Evolutionary conservation across 495 filamentous ascomycete species (phyloP), one percentile per base, ranked within the genome.

Genomic region (Penicillium bialowiezense): DNA sequence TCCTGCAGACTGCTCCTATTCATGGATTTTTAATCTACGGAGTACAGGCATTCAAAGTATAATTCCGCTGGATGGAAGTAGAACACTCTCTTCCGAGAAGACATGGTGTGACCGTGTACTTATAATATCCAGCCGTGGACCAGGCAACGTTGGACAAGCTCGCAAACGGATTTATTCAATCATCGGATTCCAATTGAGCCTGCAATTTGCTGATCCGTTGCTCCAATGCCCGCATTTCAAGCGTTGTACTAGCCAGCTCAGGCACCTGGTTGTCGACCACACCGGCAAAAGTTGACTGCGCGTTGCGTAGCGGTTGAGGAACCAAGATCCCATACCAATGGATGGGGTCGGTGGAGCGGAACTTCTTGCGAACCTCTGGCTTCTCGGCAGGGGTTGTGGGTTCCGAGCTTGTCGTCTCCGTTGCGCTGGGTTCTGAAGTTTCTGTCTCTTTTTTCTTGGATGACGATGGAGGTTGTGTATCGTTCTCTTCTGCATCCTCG

Each of bases 311-410:
- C 6, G 82, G 65, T 20, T 65, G 66, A 0, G 87, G 82, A 7
- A 82, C 75, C 1, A 89, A 66, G 29, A 89, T 76, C 5, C 86
- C 86, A 61, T 86, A 89, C 85, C 85, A 88, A 28, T 74, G 65
- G 35, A 89, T 71, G 5, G 87, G 85, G 58, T 89, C 78, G 31
- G 58, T 58, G 17, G 71, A 68, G 20, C 59, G 63, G 23, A 62
- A 57, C 31, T 59, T 65, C 36, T 61, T 62, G 17, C 49, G 53
- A 17, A 28, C 7, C 23, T 62, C 54, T 5, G 60, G 39, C 28
- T 48, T 48, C 28, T 41, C 18, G 20, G 34, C 17, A n/a, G 15
- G 34, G 2, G 18, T 14, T 13, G 3, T 14, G 17, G 23, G 8
- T 26, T 8, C 23, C 23, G 23, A 26, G 23, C 23, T 26, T 26